These are phyloP conservation scores for Antitrichia curtipendula DNA, from an alignment of 225 moss, liverwort and hornwort species.

Conservation along the genomic window DNA sequence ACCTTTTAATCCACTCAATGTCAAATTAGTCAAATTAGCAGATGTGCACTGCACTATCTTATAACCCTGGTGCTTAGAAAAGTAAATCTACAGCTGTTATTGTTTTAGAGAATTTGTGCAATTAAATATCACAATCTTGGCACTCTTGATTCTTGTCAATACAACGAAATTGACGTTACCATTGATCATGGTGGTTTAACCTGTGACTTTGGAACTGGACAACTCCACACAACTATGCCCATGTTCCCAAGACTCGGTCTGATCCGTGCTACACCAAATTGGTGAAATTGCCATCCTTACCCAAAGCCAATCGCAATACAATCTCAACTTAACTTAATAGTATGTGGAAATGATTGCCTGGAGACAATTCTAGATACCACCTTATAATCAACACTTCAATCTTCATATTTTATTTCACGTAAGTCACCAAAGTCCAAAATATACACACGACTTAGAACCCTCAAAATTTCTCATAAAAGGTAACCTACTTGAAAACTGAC, in stretches of 20 bases:
- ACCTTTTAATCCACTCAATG: background rate
- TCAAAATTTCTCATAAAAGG: background rate
- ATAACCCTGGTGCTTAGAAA: background rate
- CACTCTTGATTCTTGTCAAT: background rate
- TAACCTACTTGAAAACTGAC: background rate
- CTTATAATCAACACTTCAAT: background rate
- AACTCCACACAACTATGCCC: background rate
- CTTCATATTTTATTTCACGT: background rate
- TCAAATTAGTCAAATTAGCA: background rate
- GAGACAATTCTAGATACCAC: background rate
- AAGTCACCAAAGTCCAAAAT: too few relatives aligned
- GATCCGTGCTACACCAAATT: background rate
- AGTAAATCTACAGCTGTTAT: background rate
- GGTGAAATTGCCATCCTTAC: too few relatives aligned
- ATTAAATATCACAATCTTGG: background rate
- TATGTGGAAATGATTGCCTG: background rate
- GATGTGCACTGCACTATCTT: background rate
- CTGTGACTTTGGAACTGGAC: background rate
- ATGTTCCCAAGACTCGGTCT: background rate
- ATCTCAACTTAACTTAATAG: background rate
- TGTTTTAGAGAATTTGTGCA: background rate
- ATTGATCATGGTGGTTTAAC: background rate
- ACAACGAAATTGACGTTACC: background rate
- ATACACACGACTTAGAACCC: too few relatives aligned
- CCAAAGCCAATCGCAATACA: too few relatives aligned